phyloP scores from a whole-genome alignment of 257 asterid genomes.

The Solanum medicagineum region DNA sequence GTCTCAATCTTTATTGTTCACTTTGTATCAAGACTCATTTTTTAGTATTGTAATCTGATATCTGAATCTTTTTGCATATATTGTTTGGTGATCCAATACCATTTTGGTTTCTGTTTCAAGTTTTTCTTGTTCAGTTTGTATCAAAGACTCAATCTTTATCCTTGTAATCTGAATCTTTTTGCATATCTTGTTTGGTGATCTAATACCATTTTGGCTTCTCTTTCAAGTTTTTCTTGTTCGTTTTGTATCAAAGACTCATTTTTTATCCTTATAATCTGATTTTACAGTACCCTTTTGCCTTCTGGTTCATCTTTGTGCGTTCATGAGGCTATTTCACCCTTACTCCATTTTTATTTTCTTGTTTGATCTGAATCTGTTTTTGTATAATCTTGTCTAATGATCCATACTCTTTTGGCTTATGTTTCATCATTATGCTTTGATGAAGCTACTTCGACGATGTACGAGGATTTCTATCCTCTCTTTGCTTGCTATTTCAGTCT shows the following conservation, averaged over 20 bases:
- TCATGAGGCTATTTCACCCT: constrained; percentile 36
- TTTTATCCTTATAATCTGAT: background rate
- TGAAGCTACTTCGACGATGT: constrained; percentile 48
- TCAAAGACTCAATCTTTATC: background rate
- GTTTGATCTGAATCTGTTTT: background rate
- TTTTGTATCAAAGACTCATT: background rate
- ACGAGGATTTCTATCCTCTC: constrained; percentile 90
- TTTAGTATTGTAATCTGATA: background rate
- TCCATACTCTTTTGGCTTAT: background rate
- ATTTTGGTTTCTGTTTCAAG: background rate
- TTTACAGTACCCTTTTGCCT: background rate
- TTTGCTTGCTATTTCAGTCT: constrained; percentile 52
- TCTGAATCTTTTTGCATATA: background rate
- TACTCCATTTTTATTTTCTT: background rate
- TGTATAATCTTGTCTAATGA: background rate
- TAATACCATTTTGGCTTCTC: background rate
- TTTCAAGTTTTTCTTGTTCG: background rate
- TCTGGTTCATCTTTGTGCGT: background rate
- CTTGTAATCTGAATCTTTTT: background rate
- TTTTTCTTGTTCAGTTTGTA: background rate
- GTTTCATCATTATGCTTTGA: constrained; percentile 15
- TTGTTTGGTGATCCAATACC: background rate
- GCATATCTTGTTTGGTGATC: background rate
- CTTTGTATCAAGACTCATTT: too few species aligned
- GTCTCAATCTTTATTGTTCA: background rate